Percentiles rank a stretch among this genome's conserved stretches.
These are phyloP conservation scores for Malassezia yamatoensis DNA, from an alignment of 1,284 basidiomycete species.

Conservation along the genomic window DNA sequence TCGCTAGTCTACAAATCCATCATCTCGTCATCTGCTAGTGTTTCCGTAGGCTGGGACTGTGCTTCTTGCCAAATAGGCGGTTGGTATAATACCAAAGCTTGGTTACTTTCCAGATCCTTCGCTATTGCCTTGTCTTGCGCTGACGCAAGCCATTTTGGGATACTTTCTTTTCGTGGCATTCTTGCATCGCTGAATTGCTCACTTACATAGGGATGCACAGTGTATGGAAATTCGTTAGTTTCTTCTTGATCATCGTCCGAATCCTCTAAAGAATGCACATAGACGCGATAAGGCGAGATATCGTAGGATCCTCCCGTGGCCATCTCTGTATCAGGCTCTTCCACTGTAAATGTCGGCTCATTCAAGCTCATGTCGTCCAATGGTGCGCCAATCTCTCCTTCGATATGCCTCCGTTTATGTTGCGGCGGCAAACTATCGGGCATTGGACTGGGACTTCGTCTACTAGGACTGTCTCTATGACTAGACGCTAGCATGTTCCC, in stretches of 20 bases:
- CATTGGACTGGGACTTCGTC: background rate
- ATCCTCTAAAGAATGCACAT: constrained; percentile 13
- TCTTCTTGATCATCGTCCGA: constrained; percentile 7
- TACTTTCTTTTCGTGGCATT: background rate
- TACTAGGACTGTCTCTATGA: background rate
- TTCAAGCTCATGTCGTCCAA: constrained; percentile 9
- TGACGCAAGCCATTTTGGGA: constrained; percentile 5
- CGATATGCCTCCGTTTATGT: constrained; percentile 16
- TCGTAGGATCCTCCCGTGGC: constrained; percentile 10
- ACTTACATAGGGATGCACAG: constrained; percentile 6
- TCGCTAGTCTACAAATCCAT: background rate
- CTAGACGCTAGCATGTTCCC: background rate
- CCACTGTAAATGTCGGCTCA: background rate
- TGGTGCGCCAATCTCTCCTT: constrained; percentile 1
- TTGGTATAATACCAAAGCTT: constrained; percentile 6
- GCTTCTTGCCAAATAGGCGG: constrained; percentile 5
- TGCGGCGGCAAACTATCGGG: background rate
- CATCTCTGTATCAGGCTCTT: constrained; percentile 10
- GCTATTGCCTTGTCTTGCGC: background rate
- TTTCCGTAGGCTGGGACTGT: background rate
- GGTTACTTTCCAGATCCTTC: background rate
- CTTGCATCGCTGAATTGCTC: background rate
- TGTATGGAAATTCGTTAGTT: background rate
- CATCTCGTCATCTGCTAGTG: background rate
- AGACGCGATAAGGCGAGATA: constrained; percentile 13